Percentiles rank a stretch among this genome's conserved stretches.
Evolutionary conservation across 139 green algal species (phyloP).

Genomic region (Volvox africanus): DNA sequence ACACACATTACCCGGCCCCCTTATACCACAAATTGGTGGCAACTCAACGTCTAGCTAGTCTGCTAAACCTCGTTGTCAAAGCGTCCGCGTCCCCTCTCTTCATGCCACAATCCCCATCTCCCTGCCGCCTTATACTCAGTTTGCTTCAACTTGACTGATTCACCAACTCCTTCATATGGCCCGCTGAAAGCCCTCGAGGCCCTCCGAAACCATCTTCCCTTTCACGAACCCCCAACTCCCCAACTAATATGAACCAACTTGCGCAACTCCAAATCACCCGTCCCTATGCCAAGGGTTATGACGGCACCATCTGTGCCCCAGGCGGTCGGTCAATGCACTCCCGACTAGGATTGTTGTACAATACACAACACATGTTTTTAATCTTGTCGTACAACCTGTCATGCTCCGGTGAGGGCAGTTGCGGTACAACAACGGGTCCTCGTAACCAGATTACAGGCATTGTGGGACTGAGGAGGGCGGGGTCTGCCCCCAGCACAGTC

Average conservation of each 20-base stretch:
- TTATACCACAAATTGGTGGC: too few relatives aligned
- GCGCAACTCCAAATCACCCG: too few relatives aligned
- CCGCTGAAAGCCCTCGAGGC: too few relatives aligned
- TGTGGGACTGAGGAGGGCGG: background rate
- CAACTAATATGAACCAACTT: background rate
- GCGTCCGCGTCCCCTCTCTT: too few relatives aligned
- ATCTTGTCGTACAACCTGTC: conserved; percentile 3
- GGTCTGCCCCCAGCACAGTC: background rate
- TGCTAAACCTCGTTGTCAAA: too few relatives aligned
- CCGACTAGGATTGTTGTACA: background rate
- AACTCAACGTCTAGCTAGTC: too few relatives aligned
- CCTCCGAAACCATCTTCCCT: too few relatives aligned
- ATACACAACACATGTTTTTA: conserved; percentile 7
- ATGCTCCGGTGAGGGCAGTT: conserved; percentile 2
- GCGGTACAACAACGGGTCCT: conserved; percentile 7
- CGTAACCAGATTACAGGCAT: conserved; percentile 33
- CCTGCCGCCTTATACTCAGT: too few relatives aligned
- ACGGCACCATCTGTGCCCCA: background rate
- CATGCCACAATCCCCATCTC: too few relatives aligned
- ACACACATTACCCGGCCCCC: too few relatives aligned
- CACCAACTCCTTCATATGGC: too few relatives aligned
- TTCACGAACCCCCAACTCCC: background rate
- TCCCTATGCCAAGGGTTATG: background rate
- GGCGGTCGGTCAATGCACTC: conserved; percentile 32
- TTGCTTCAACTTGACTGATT: too few relatives aligned